phyloP scores from a whole-genome alignment of 176 grass and related monocot species.

The Rhynchospora tenuis region DNA sequence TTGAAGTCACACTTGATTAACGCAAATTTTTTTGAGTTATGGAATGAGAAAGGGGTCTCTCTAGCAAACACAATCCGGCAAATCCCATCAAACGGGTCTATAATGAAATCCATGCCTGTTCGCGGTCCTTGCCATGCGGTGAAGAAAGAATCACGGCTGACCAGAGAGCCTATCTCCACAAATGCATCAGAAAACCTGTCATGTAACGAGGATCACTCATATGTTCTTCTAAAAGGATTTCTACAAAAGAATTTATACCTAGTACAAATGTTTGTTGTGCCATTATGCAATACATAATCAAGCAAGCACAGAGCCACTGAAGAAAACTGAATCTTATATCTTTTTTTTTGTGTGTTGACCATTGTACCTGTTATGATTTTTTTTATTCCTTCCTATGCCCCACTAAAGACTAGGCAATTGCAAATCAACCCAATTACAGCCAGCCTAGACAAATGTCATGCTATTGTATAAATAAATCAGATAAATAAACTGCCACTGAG shows the following conservation, averaged over 20 bases:
- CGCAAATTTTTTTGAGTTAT: conserved; percentile 17
- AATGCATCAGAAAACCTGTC: conserved; percentile 42
- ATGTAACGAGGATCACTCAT: not conserved
- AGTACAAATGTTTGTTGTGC: not conserved
- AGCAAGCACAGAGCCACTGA: not conserved
- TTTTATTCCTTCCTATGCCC: not conserved
- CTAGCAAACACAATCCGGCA: conserved; percentile 59
- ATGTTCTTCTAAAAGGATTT: not conserved
- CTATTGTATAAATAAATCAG: too few species aligned
- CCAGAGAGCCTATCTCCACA: conserved; percentile 50
- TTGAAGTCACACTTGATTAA: conserved; percentile 64
- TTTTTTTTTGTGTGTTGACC: too few species aligned
- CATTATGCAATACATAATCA: not conserved
- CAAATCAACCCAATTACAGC: not conserved
- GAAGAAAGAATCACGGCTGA: conserved; percentile 32
- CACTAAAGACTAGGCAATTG: not conserved
- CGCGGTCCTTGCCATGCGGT: conserved; percentile 50
- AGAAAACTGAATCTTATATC: not conserved
- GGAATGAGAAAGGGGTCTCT: conserved; percentile 51
- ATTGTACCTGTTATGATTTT: not conserved
- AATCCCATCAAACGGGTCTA: conserved; percentile 64
- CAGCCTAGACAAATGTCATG: not conserved
- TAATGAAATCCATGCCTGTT: conserved; percentile 41
- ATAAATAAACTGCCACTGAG: not conserved
- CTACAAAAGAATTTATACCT: not conserved